phyloP scores from a whole-genome alignment of 306 rosid species.

The Cucurbita ficifolia region DNA sequence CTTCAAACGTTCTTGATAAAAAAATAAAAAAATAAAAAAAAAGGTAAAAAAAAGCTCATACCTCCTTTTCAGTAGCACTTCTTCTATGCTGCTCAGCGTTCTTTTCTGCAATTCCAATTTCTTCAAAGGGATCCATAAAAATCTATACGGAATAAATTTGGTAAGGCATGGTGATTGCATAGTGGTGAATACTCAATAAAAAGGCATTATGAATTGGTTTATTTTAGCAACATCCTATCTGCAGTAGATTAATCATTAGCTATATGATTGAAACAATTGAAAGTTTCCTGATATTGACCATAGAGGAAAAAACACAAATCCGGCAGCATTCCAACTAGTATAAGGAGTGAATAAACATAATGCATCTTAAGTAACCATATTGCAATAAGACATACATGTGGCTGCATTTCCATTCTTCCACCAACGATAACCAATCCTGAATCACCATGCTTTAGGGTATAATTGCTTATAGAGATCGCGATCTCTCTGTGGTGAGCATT shows the following conservation, averaged over 20 bases:
- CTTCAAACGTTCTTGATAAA: background rate
- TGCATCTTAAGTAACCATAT: background rate
- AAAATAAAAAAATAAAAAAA: too few relatives aligned
- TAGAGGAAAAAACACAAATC: background rate
- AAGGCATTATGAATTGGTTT: background rate
- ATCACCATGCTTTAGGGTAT: conserved; percentile 89
- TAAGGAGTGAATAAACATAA: background rate
- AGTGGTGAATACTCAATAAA: background rate
- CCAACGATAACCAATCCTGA: conserved; percentile 86
- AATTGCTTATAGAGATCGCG: conserved; percentile 71
- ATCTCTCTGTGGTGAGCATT: conserved; percentile 93
- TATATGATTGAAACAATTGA: background rate
- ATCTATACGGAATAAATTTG: conserved; percentile 24
- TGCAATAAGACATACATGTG: conserved; percentile 47
- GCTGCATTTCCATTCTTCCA: conserved; percentile 95
- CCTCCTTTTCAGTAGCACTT: conserved; percentile 82
- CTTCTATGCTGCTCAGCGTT: conserved; percentile 60
- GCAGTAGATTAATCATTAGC: background rate
- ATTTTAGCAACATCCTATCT: background rate
- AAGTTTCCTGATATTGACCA: background rate
- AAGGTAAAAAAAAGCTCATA: background rate
- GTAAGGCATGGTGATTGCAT: background rate
- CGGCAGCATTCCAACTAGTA: background rate
- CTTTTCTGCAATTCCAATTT: conserved; percentile 60
- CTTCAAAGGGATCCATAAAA: conserved; percentile 86